Conservation (phyloP, 2,329 filamentous ascomycete species). For the Ramichloridium luteum region DNA sequence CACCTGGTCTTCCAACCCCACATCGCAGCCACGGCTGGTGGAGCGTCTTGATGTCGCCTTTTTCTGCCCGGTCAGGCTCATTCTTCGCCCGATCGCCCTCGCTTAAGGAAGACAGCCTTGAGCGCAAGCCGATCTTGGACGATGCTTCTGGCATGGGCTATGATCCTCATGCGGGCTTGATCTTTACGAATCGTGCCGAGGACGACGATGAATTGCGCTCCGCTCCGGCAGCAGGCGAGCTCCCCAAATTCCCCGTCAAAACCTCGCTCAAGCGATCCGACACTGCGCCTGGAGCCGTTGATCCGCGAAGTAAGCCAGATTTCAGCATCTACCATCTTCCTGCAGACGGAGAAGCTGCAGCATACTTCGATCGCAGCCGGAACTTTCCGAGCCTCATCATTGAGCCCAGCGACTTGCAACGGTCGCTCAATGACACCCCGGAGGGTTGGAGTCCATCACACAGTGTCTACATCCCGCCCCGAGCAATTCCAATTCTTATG, state of each 20-base stretch:
- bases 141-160: slow-evolving; percentile 17
- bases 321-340: slow-evolving; percentile 23
- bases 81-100: slow-evolving; percentile 20
- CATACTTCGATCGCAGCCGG: slow-evolving; percentile 21
- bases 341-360: slow-evolving; percentile 22
- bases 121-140: slow-evolving; percentile 11
- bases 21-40: slow-evolving; percentile 60
- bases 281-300: slow-evolving; percentile 19
- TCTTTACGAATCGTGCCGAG: slow-evolving; percentile 13
- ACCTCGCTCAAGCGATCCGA: slow-evolving; percentile 14
- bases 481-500: too few species aligned
- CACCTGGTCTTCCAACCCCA: slow-evolving; percentile 34
- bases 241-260: neutral
- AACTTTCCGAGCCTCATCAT: slow-evolving; percentile 12
- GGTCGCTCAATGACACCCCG: slow-evolving; percentile 3
- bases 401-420: slow-evolving; percentile 1
- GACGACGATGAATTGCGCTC: slow-evolving; percentile 15
- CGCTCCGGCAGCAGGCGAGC: slow-evolving; percentile 9
- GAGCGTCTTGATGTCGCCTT: slow-evolving; percentile 64
- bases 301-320: slow-evolving; percentile 4
- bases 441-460: slow-evolving; percentile 17
- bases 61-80: slow-evolving; percentile 27
- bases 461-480: slow-evolving; percentile 12
- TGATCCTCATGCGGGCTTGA: slow-evolving; percentile 11
- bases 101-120: slow-evolving; percentile 8